phyloP scores from a whole-genome alignment of 495 filamentous ascomycete genomes.

The Cryomyces minteri region DNA sequence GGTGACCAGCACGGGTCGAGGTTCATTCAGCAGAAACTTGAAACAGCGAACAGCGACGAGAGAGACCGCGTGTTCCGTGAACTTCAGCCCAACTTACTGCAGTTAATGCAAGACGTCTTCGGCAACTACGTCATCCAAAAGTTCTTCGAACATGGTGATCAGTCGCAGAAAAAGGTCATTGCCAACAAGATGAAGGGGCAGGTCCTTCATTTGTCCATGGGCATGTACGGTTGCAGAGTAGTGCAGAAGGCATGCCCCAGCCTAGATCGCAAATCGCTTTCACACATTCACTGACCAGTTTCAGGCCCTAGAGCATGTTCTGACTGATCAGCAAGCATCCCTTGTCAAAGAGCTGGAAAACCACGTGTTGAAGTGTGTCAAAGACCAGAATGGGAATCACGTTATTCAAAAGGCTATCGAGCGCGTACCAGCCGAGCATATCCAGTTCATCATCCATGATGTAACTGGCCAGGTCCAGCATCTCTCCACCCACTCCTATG shows the following conservation, averaged over 20 bases:
- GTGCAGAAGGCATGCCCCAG: conserved; percentile 61
- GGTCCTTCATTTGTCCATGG: conserved; percentile 56
- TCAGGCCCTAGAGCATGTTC: conserved; percentile 78
- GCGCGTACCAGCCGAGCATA: conserved; percentile 59
- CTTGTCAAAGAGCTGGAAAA: conserved; percentile 69
- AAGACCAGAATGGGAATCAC: conserved; percentile 89
- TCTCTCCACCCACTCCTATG: conserved; percentile 67
- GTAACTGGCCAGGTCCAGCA: conserved; percentile 64
- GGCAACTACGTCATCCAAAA: conserved; percentile 99
- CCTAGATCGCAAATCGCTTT: neutral
- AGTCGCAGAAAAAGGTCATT: conserved; percentile 75
- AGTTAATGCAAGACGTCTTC: conserved; percentile 91
- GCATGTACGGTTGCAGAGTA: conserved; percentile 92
- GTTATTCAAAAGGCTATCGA: conserved; percentile 94
- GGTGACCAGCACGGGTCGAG: conserved; percentile 92
- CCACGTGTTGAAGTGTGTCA: conserved; percentile 65
- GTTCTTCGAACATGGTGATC: conserved; percentile 91
- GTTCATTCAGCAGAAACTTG: conserved; percentile 89
- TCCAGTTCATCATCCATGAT: conserved; percentile 77
- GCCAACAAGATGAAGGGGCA: conserved; percentile 76
- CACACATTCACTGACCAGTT: conserved; percentile 7
- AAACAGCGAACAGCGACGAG: conserved; percentile 90
- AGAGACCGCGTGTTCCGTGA: conserved; percentile 88
- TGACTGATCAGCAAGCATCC: conserved; percentile 73
- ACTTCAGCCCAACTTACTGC: conserved; percentile 61